phyloP scores from a whole-genome alignment of 495 filamentous ascomycete species.

The Penicillium dipodomyicola region DNA sequence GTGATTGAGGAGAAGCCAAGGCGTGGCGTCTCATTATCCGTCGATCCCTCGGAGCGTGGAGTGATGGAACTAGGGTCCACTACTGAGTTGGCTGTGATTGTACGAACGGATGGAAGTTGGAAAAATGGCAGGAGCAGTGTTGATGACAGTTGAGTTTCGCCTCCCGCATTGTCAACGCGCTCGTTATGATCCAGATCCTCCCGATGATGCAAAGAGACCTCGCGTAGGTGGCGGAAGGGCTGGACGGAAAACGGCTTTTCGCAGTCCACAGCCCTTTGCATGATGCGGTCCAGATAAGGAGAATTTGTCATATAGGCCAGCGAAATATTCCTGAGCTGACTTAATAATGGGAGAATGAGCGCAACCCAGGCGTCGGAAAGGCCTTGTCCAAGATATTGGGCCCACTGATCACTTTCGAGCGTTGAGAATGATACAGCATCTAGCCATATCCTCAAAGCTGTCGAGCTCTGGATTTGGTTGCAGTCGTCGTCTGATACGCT shows the following conservation, averaged over 20 bases:
- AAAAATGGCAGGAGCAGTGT: slow-evolving; percentile 29
- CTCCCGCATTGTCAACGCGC: neutral
- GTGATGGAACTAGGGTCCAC: slow-evolving; percentile 23
- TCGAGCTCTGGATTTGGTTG: neutral
- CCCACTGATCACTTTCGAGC: slow-evolving; percentile 29
- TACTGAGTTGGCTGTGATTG: slow-evolving; percentile 29
- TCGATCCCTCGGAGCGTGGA: neutral
- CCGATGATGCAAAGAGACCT: slow-evolving; percentile 26
- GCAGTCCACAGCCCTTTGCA: slow-evolving; percentile 23
- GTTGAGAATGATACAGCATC: slow-evolving; percentile 17
- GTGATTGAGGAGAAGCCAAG: slow-evolving; percentile 22
- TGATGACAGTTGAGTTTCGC: neutral
- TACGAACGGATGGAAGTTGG: slow-evolving; percentile 29
- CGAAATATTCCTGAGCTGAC: slow-evolving; percentile 28
- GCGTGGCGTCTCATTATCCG: neutral
- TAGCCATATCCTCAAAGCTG: slow-evolving; percentile 15
- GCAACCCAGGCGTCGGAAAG: slow-evolving; percentile 35
- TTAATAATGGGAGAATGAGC: slow-evolving; percentile 27
- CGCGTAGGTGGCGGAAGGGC: slow-evolving; percentile 20
- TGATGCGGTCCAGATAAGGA: slow-evolving; percentile 21
- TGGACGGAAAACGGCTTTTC: slow-evolving; percentile 22
- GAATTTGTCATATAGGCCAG: slow-evolving; percentile 24
- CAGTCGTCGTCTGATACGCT: slow-evolving; percentile 9
- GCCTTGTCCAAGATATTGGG: slow-evolving; percentile 22
- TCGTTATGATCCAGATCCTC: slow-evolving; percentile 8